Percentiles rank a stretch among this genome's conserved stretches.
Conservation (phyloP, 2,329 filamentous ascomycete species). For the Calonectria multiphialidica region DNA sequence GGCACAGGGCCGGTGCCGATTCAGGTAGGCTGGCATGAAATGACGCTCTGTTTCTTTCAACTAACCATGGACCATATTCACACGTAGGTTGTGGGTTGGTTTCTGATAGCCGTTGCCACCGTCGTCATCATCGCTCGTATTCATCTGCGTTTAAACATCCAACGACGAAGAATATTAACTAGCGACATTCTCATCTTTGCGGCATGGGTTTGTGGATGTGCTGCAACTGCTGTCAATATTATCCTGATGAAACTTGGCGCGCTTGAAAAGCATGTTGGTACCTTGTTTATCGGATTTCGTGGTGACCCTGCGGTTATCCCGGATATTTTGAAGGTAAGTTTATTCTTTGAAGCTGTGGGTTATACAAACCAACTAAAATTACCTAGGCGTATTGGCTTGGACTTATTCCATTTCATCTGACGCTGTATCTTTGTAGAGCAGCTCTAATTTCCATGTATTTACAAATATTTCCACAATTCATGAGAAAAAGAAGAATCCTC, state of each 20-base stretch:
- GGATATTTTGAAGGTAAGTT: background rate
- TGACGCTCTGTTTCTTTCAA: background rate
- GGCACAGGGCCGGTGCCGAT: background rate
- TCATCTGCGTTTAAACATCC: conserved; percentile 29
- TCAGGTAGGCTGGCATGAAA: background rate
- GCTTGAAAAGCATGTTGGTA: conserved; percentile 10
- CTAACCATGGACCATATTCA: background rate
- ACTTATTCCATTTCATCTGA: conserved; percentile 14
- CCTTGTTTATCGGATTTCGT: background rate
- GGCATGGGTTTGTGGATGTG: conserved; percentile 21
- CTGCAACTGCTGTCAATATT: background rate
- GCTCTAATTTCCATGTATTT: conserved; percentile 26
- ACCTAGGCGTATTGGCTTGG: conserved; percentile 25
- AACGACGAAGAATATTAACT: conserved; percentile 19
- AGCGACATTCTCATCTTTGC: conserved; percentile 20
- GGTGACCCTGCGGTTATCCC: background rate
- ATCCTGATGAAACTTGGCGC: conserved; percentile 16
- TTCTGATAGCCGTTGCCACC: background rate
- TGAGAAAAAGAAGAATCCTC: conserved; percentile 24
- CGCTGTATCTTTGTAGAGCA: conserved; percentile 29
- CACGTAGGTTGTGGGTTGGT: background rate
- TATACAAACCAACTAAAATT: background rate
- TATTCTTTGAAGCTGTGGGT: background rate
- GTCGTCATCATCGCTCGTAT: conserved; percentile 24
- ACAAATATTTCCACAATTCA: conserved; percentile 28